These are phyloP conservation scores for Calamus simplicifolius DNA, from an alignment of 176 grass and related monocot genomes.

Conservation along the genomic window DNA sequence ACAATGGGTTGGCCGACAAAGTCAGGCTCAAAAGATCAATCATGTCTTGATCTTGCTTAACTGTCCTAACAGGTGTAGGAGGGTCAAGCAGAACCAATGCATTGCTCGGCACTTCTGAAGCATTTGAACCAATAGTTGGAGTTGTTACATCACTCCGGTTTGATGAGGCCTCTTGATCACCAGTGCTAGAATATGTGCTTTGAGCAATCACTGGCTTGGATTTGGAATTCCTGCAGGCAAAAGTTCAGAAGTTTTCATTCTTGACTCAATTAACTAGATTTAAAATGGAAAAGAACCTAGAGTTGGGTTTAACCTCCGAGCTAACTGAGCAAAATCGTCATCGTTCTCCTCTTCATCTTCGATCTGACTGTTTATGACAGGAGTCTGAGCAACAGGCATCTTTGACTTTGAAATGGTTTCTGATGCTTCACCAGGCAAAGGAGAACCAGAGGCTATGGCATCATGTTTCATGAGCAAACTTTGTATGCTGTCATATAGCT, in stretches of 20 bases:
- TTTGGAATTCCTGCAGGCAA: slow-evolving; percentile 27
- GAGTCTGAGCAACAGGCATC: slow-evolving; percentile 14
- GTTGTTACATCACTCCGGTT: slow-evolving; percentile 39
- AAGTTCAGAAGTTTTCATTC: too few species aligned
- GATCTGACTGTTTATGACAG: slow-evolving; percentile 19
- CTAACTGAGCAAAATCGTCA: slow-evolving; percentile 70
- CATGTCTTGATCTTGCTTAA: slow-evolving; percentile 54
- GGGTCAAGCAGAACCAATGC: slow-evolving; percentile 66
- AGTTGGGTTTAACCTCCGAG: slow-evolving; percentile 43
- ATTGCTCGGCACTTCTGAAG: slow-evolving; percentile 45
- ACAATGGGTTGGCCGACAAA: slow-evolving; percentile 31
- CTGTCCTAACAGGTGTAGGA: slow-evolving; percentile 24
- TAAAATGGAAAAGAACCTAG: too few species aligned
- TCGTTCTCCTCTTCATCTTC: slow-evolving; percentile 49
- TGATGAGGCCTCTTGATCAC: slow-evolving; percentile 17
- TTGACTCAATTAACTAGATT: too few species aligned
- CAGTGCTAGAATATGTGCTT: background rate
- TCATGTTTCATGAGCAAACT: slow-evolving; percentile 64
- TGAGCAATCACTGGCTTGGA: slow-evolving; percentile 19
- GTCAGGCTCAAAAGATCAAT: slow-evolving; percentile 77
- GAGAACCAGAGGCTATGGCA: slow-evolving; percentile 40
- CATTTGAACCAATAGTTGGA: slow-evolving; percentile 26
- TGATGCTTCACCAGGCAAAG: slow-evolving; percentile 40
- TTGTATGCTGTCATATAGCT: slow-evolving; percentile 71
- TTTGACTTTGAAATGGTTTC: slow-evolving; percentile 16